Conservation (phyloP, 768 basidiomycete genomes). For the Lactifluus volemus region DNA sequence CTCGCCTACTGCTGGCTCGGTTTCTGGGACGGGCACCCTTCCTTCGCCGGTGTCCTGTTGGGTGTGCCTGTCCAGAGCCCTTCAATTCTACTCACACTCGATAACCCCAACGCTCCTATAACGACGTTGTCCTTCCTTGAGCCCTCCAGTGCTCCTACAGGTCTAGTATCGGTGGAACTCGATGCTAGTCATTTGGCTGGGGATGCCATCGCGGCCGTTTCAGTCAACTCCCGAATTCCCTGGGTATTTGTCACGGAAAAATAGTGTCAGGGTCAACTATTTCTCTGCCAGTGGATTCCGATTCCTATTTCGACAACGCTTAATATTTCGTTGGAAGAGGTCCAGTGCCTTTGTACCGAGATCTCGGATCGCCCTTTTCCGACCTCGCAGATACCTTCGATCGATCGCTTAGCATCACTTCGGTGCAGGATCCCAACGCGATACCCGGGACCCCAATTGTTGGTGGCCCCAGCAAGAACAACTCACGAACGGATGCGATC, state of each 20-base stretch:
- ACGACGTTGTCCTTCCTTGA: constrained; percentile 27
- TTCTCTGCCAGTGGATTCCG: too few species aligned
- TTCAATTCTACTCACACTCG: constrained; percentile 20
- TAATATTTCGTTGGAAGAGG: too few species aligned
- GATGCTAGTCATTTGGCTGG: constrained; percentile 26
- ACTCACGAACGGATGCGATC: constrained; percentile 70
- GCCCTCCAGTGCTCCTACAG: constrained; percentile 15
- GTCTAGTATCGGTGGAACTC: constrained; percentile 23
- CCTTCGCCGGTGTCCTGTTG: constrained; percentile 23
- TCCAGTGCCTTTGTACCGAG: too few species aligned
- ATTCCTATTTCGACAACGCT: too few species aligned
- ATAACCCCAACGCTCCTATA: constrained; percentile 32
- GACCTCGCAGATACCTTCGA: too few species aligned
- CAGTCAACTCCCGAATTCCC: constrained; percentile 59
- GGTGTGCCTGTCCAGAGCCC: constrained; percentile 20
- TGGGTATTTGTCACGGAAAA: too few species aligned
- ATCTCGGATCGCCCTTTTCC: too few species aligned
- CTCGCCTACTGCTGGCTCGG: background rate
- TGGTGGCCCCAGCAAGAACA: constrained; percentile 26
- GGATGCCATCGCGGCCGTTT: constrained; percentile 49
- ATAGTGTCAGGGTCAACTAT: too few species aligned
- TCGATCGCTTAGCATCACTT: too few species aligned
- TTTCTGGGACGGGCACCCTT: background rate
- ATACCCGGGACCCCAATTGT: constrained; percentile 10
- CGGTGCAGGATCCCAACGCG: constrained; percentile 34